phyloP scores from a whole-genome alignment of 345 rosid genomes.

The Dovyalis caffra region DNA sequence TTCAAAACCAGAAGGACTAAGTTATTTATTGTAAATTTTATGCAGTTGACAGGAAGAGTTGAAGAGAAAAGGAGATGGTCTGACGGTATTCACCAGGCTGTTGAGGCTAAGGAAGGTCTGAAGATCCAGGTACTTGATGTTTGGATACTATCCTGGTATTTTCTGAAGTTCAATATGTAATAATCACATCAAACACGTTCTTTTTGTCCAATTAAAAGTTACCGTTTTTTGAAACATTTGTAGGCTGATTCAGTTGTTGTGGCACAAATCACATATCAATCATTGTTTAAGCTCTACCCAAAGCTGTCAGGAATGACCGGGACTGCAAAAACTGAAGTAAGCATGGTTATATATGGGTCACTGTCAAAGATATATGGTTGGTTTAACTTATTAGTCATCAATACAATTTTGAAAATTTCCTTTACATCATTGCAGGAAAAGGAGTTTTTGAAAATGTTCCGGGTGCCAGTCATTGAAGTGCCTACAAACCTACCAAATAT shows the following conservation, averaged over 20 bases:
- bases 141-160: constrained; percentile 14
- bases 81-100: constrained; percentile 96
- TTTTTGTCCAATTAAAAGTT: constrained; percentile 16
- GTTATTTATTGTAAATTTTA: no score
- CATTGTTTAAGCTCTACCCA: constrained; percentile 93
- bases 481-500: constrained; percentile 92
- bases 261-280: constrained; percentile 97
- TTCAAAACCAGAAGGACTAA: no score
- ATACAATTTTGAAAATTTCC: background rate
- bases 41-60: constrained; percentile 93
- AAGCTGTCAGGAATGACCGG: constrained; percentile 99
- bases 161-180: constrained; percentile 9
- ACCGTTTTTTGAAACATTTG: constrained; percentile 4
- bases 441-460: constrained; percentile 36
- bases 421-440: constrained; percentile 58
- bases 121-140: constrained; percentile 62
- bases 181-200: background rate
- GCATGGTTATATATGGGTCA: constrained; percentile 13
- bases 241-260: constrained; percentile 96
- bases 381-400: background rate
- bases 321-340: constrained; percentile 97
- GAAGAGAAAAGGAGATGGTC: constrained; percentile 99
- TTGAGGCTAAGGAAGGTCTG: constrained; percentile 96
- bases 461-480: constrained; percentile 86
- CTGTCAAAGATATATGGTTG: background rate